Evolutionary conservation across 805 yeast genomes (phyloP).

Genomic region (Myxozyma vanderwaltii): DNA sequence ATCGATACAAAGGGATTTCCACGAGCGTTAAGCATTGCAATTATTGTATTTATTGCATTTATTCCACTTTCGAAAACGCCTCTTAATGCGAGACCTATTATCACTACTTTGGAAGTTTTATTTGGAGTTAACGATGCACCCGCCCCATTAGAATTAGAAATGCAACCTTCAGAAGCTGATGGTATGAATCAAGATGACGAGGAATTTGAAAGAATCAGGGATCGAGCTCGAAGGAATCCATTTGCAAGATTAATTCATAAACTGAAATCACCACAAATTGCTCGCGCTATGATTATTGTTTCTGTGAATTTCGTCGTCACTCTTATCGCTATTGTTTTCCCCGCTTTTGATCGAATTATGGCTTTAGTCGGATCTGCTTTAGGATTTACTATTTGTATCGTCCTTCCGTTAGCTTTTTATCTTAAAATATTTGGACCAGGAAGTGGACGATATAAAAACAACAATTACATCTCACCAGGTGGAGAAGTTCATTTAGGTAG

Average conservation of each 20-base stretch:
- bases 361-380: slow-evolving; percentile 80
- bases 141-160: slow-evolving; percentile 6
- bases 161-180: neutral
- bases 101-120: slow-evolving; percentile 66
- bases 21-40: slow-evolving; percentile 49
- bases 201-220: neutral
- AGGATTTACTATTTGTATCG: slow-evolving; percentile 76
- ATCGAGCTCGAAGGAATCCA: slow-evolving; percentile 2
- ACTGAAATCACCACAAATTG: slow-evolving; percentile 5
- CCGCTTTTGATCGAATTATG: slow-evolving; percentile 78
- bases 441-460: neutral
- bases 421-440: slow-evolving; percentile 51
- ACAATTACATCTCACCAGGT: slow-evolving; percentile 13
- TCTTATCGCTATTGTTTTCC: slow-evolving; percentile 61
- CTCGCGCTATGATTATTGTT: slow-evolving; percentile 44
- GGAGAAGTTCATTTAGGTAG: slow-evolving; percentile 6
- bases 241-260: neutral
- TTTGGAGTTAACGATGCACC: slow-evolving; percentile 42
- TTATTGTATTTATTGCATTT: slow-evolving; percentile 73
- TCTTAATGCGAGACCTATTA: slow-evolving; percentile 77
- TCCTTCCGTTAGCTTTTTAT: slow-evolving; percentile 76
- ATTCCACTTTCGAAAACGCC: slow-evolving; percentile 86
- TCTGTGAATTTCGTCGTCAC: slow-evolving; percentile 61
- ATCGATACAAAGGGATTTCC: slow-evolving; percentile 72
- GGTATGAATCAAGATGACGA: neutral